phyloP scores from a whole-genome alignment of 257 asterid species.

The Petunia secreta region DNA sequence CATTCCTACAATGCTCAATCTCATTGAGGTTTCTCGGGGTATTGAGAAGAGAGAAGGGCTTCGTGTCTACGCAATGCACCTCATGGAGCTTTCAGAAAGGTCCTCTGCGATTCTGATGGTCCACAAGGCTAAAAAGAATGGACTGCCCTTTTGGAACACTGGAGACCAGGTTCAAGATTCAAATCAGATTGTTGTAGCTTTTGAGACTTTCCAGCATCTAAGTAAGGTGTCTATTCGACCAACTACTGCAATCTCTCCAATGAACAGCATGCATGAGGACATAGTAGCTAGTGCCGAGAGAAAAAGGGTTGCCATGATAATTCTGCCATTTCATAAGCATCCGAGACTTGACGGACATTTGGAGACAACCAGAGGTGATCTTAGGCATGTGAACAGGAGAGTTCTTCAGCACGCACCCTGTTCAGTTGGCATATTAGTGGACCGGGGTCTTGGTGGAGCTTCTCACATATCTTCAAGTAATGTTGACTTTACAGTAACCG shows the following conservation, averaged over 20 bases:
- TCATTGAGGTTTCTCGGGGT: slow-evolving; percentile 61
- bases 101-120: slow-evolving; percentile 66
- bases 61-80: slow-evolving; percentile 58
- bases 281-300: slow-evolving; percentile 46
- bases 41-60: slow-evolving; percentile 51
- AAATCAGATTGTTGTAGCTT: slow-evolving; percentile 55
- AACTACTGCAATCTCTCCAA: slow-evolving; percentile 53
- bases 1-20: slow-evolving; percentile 57
- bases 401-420: slow-evolving; percentile 55
- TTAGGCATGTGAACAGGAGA: slow-evolving; percentile 43
- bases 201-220: slow-evolving; percentile 54
- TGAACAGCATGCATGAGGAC: slow-evolving; percentile 59
- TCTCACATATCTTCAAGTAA: slow-evolving; percentile 57
- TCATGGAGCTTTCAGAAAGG: slow-evolving; percentile 64
- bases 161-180: slow-evolving; percentile 34
- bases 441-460: slow-evolving; percentile 63
- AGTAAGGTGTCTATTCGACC: slow-evolving; percentile 52
- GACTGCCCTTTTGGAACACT: slow-evolving; percentile 50
- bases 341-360: slow-evolving; percentile 53
- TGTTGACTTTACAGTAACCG: slow-evolving; percentile 43
- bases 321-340: slow-evolving; percentile 57
- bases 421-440: slow-evolving; percentile 57
- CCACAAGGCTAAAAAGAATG: slow-evolving; percentile 53
- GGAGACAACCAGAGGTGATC: slow-evolving; percentile 53
- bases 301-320: slow-evolving; percentile 49